These are phyloP conservation scores for Exophiala mesophila DNA, from an alignment of 2,329 filamentous ascomycete species.

Conservation along the genomic window DNA sequence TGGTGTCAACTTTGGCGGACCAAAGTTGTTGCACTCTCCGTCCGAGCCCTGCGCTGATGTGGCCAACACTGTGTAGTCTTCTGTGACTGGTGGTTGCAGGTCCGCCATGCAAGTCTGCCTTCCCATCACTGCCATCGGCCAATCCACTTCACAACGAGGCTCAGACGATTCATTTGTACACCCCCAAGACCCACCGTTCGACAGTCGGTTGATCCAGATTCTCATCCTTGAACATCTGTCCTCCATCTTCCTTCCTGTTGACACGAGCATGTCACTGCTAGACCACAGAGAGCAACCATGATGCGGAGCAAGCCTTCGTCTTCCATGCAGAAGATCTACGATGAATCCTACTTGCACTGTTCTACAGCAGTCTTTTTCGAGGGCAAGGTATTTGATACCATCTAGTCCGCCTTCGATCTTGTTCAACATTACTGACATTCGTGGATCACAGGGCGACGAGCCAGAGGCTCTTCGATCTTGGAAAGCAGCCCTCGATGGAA, in stretches of 20 bases:
- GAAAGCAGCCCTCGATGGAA: constrained; percentile 81
- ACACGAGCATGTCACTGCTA: constrained; percentile 13
- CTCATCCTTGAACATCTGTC: not conserved
- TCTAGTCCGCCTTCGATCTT: not conserved
- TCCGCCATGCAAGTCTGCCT: not conserved
- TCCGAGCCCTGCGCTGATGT: not conserved
- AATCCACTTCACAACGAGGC: constrained; percentile 3
- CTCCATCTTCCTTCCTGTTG: not conserved
- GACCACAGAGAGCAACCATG: constrained; percentile 33
- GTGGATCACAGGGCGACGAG: constrained; percentile 68
- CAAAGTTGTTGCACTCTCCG: not conserved
- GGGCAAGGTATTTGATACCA: constrained; percentile 60
- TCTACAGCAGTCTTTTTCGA: constrained; percentile 97
- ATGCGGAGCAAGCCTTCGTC: constrained; percentile 58
- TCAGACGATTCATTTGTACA: not conserved
- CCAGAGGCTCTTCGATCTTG: constrained; percentile 84
- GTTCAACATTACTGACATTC: not conserved
- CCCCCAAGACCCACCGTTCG: not conserved
- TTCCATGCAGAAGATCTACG: constrained; percentile 92
- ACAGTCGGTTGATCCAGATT: not conserved
- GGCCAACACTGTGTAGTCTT: too few relatives aligned
- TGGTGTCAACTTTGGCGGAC: not conserved
- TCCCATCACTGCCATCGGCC: not conserved
- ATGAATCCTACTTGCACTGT: constrained; percentile 90
- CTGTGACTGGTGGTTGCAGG: too few relatives aligned